Evolutionary conservation across 2,329 filamentous ascomycete species (phyloP).

Genomic region (Fusarium papillatum): DNA sequence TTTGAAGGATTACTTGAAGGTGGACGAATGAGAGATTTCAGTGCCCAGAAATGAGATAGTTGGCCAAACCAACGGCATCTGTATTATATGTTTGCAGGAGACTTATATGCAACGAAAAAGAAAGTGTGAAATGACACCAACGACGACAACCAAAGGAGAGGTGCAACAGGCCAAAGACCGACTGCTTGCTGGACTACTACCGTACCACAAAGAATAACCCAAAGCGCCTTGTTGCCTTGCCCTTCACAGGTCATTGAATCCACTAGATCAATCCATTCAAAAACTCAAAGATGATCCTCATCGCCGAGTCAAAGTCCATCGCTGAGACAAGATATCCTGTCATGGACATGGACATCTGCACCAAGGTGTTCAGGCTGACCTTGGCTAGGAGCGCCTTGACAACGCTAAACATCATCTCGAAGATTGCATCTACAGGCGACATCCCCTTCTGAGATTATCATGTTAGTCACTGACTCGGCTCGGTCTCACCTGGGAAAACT

Average conservation of each 20-base stretch:
- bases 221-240: background rate
- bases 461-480: background rate
- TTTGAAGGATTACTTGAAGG: background rate
- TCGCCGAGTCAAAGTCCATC: slow-evolving; percentile 1
- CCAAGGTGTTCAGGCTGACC: background rate
- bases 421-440: background rate
- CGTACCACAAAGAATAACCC: background rate
- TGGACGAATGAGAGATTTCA: background rate
- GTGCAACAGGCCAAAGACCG: background rate
- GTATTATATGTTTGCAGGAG: background rate
- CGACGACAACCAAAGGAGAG: background rate
- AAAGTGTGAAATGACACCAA: background rate
- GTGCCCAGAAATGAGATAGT: background rate
- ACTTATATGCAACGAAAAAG: background rate
- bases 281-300: slow-evolving; percentile 6
- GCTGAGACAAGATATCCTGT: background rate
- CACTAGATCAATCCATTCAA: background rate
- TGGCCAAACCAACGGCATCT: too few species aligned
- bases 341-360: background rate
- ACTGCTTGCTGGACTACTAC: background rate
- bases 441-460: background rate
- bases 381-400: background rate
- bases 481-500: background rate
- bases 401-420: background rate
- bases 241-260: background rate